These are phyloP conservation scores for Botrytis byssoidea DNA, from an alignment of 2,329 filamentous ascomycete species.

Conservation along the genomic window DNA sequence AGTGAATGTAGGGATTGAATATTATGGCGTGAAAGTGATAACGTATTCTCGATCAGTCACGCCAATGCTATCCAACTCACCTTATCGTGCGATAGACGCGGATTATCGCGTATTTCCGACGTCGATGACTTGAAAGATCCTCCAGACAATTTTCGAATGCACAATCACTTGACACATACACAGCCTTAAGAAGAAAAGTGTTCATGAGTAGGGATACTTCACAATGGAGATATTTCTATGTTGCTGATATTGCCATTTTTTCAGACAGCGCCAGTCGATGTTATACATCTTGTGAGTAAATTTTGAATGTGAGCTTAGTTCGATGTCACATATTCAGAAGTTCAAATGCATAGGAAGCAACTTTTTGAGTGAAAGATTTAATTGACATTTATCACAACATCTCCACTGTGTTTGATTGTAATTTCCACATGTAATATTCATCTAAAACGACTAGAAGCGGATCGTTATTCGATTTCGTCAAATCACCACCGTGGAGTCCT, in stretches of 20 bases:
- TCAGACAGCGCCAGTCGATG: background rate
- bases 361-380: no score
- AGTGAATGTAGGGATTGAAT: background rate
- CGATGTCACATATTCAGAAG: background rate
- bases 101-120: background rate
- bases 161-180: background rate
- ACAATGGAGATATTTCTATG: background rate
- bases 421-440: no score
- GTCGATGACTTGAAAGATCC: background rate
- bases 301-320: rapidly evolving
- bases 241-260: background rate
- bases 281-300: background rate
- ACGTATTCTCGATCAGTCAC: background rate
- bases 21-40: background rate
- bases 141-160: background rate
- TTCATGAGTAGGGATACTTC: background rate
- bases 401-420: rapidly evolving
- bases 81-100: background rate
- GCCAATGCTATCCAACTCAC: no score
- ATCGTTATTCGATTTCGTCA: no score
- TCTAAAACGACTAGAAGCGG: background rate
- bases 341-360: background rate
- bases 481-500: background rate
- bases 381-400: background rate
- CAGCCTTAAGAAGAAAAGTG: background rate